phyloP scores from a whole-genome alignment of 768 basidiomycete genomes.

The Postia placenta region DNA sequence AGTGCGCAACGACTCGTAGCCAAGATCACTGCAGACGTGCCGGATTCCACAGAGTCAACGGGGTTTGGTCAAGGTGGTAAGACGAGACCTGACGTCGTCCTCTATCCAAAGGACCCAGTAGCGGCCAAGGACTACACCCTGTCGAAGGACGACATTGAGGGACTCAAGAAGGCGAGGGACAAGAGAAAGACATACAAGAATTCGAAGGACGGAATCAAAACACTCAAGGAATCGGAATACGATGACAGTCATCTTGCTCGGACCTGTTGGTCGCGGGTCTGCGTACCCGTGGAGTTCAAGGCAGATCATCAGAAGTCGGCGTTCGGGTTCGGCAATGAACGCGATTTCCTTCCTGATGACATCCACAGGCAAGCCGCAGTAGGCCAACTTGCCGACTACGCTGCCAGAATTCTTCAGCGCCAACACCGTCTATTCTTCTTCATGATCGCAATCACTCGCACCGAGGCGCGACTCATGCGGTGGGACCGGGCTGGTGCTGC shows the following conservation, averaged over 20 bases:
- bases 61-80: neutral
- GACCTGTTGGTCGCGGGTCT: neutral
- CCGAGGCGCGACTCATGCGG: neutral
- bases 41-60: neutral
- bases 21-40: neutral
- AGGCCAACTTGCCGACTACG: neutral
- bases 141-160: neutral
- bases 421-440: neutral
- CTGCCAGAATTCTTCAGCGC: neutral
- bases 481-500: neutral
- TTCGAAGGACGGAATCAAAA: neutral
- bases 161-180: too few relatives aligned
- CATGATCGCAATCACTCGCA: neutral
- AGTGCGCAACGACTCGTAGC: too few relatives aligned
- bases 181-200: too few relatives aligned
- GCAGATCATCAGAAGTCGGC: neutral
- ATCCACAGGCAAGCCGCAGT: neutral
- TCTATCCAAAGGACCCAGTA: neutral
- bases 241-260: neutral
- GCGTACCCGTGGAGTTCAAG: neutral
- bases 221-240: neutral
- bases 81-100: neutral
- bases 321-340: neutral
- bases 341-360: neutral
- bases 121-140: neutral